Evolutionary conservation across 305 asterid genomes (phyloP).

Genomic region (Fraxinus ornus): DNA sequence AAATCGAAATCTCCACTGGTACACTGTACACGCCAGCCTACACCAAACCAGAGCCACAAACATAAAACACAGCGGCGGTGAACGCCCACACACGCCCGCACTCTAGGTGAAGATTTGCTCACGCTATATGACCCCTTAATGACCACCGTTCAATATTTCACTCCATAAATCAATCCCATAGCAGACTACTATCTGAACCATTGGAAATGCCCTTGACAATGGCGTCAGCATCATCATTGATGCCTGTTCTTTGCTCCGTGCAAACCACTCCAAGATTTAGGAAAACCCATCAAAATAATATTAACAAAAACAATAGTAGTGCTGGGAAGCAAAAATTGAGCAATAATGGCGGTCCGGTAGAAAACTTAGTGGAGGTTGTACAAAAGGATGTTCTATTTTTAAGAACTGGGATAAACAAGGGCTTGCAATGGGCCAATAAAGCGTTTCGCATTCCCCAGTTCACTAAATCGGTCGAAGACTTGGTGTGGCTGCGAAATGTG

Average conservation of each 20-base stretch:
- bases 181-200: neutral
- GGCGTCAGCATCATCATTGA: conserved; percentile 32
- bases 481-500: conserved; percentile 73
- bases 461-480: conserved; percentile 61
- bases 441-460: conserved; percentile 57
- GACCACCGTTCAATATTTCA: neutral
- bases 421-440: conserved; percentile 67
- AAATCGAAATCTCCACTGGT: no score
- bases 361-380: conserved; percentile 55
- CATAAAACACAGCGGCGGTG: neutral
- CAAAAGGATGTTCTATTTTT: conserved; percentile 56
- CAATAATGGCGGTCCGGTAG: conserved; percentile 45
- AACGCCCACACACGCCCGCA: neutral
- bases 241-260: conserved; percentile 31
- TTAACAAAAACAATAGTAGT: neutral
- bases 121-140: neutral
- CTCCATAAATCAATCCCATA: neutral
- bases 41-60: neutral
- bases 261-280: conserved; percentile 24
- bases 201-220: conserved; percentile 7
- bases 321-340: conserved; percentile 27
- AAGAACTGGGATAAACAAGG: conserved; percentile 51
- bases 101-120: neutral
- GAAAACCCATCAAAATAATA: neutral
- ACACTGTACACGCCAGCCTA: neutral